phyloP scores from a whole-genome alignment of 805 yeast species.

The Candida ortonii region DNA sequence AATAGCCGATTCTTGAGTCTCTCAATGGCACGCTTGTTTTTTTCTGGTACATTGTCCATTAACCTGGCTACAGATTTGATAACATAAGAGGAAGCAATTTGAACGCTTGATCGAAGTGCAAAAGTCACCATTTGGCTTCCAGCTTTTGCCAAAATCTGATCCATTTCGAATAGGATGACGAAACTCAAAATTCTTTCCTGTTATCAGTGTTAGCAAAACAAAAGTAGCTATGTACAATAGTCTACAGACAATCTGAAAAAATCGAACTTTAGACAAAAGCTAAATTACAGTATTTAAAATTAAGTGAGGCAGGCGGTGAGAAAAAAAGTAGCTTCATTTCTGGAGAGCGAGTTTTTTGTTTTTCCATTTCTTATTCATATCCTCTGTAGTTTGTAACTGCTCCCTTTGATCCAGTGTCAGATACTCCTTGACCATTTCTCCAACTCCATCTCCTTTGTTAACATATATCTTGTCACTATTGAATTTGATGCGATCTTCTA shows the following conservation, averaged over 20 bases:
- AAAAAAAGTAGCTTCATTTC: no score
- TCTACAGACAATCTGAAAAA: no score
- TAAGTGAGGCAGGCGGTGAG: no score
- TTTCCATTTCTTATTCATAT: conserved; percentile 61
- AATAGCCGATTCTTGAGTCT: conserved; percentile 44
- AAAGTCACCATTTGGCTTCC: conserved; percentile 77
- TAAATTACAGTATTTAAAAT: no score
- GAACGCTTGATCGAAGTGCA: conserved; percentile 73
- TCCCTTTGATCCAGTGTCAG: conserved; percentile 56
- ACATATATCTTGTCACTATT: conserved; percentile 4
- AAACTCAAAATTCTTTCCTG: no score
- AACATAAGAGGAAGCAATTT: conserved; percentile 72
- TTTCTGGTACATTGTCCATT: conserved; percentile 52
- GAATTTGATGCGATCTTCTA: conserved; percentile 4
- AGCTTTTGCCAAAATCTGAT: conserved; percentile 46
- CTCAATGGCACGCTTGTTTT: conserved; percentile 47
- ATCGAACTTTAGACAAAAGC: no score
- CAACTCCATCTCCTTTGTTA: conserved; percentile 78
- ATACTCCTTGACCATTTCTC: conserved; percentile 56
- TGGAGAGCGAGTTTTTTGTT: conserved; percentile 40
- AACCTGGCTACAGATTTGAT: conserved; percentile 58
- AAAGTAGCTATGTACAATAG: no score
- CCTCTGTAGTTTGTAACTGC: conserved; percentile 62
- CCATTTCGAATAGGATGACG: no score
- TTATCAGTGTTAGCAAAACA: conserved; percentile 1